Conservation (phyloP, 2,329 filamentous ascomycete species). For the Fusarium mangiferae region DNA sequence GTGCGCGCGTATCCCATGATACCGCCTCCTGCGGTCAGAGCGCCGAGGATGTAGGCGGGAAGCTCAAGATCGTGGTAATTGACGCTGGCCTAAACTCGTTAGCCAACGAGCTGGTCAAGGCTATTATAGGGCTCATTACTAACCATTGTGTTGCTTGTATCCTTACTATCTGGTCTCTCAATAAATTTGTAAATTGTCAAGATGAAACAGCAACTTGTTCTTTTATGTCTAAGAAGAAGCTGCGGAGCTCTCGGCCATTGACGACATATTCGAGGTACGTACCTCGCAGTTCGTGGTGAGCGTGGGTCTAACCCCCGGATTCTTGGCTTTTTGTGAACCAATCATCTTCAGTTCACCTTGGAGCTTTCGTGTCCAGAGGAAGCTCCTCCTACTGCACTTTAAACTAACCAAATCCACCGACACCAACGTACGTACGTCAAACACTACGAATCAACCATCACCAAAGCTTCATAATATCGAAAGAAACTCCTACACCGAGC, state of each 20-base stretch:
- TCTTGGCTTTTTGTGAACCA: slow-evolving; percentile 37
- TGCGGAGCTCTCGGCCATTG: slow-evolving; percentile 24
- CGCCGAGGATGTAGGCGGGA: slow-evolving; percentile 81
- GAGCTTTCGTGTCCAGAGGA: slow-evolving; percentile 53
- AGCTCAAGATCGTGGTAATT: slow-evolving; percentile 49
- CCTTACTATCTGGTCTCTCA: not conserved
- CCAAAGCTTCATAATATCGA: slow-evolving; percentile 6
- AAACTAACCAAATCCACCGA: slow-evolving; percentile 22
- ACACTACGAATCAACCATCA: slow-evolving; percentile 12
- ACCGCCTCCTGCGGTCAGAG: slow-evolving; percentile 86
- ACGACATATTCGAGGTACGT: slow-evolving; percentile 30
- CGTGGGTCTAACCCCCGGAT: slow-evolving; percentile 23
- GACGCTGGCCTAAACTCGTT: slow-evolving; percentile 10
- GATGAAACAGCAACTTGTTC: not conserved
- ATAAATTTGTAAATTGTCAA: not conserved
- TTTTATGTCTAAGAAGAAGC: not conserved
- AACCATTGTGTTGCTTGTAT: slow-evolving; percentile 14
- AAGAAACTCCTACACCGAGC: slow-evolving; percentile 3
- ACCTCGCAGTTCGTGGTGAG: not conserved
- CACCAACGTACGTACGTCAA: slow-evolving; percentile 6
- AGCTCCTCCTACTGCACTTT: slow-evolving; percentile 29
- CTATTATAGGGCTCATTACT: not conserved
- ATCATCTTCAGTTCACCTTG: slow-evolving; percentile 45
- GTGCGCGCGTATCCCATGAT: slow-evolving; percentile 87
- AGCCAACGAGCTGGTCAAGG: not conserved